Percentiles rank a stretch among this genome's conserved stretches.
Evolutionary conservation across 2,329 filamentous ascomycete genomes (phyloP).

Genomic region (Aureobasidium sp.): DNA sequence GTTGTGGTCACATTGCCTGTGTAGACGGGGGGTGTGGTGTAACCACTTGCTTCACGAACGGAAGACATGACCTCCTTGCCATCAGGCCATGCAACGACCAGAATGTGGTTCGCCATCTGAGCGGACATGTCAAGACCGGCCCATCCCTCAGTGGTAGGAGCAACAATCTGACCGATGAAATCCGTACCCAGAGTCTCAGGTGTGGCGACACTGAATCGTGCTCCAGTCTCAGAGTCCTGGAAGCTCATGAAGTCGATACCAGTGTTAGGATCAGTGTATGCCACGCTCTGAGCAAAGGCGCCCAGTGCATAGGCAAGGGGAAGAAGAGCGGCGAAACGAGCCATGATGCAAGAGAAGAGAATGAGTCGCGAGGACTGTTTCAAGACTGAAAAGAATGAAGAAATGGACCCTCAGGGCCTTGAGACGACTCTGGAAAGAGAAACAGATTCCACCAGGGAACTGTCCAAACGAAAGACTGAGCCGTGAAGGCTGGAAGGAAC

Average conservation of each 20-base stretch:
- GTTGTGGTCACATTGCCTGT: slow-evolving; percentile 35
- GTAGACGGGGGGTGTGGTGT: slow-evolving; percentile 43
- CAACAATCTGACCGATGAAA: slow-evolving; percentile 50
- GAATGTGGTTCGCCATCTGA: slow-evolving; percentile 42
- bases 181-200: slow-evolving; percentile 44
- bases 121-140: slow-evolving; percentile 43
- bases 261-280: slow-evolving; percentile 39
- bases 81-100: slow-evolving; percentile 46
- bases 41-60: slow-evolving; percentile 40
- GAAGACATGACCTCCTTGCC: slow-evolving; percentile 38
- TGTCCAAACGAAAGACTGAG: slow-evolving; percentile 5
- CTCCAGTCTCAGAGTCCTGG: slow-evolving; percentile 35
- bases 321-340: slow-evolving; percentile 15
- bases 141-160: slow-evolving; percentile 41
- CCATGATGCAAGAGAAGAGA: slow-evolving; percentile 8
- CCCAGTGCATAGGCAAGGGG: slow-evolving; percentile 13
- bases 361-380: background rate
- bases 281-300: slow-evolving; percentile 14
- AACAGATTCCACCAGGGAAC: slow-evolving; percentile 5
- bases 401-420: slow-evolving; percentile 16
- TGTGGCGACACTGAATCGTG: slow-evolving; percentile 45
- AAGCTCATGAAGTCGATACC: slow-evolving; percentile 41
- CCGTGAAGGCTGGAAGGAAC: slow-evolving; percentile 16
- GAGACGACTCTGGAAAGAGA: slow-evolving; percentile 7
- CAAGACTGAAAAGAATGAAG: background rate